Percentiles rank a stretch among this genome's conserved stretches.
Conservation (phyloP, 805 yeast genomes). For the Ogataea pignaliae region DNA sequence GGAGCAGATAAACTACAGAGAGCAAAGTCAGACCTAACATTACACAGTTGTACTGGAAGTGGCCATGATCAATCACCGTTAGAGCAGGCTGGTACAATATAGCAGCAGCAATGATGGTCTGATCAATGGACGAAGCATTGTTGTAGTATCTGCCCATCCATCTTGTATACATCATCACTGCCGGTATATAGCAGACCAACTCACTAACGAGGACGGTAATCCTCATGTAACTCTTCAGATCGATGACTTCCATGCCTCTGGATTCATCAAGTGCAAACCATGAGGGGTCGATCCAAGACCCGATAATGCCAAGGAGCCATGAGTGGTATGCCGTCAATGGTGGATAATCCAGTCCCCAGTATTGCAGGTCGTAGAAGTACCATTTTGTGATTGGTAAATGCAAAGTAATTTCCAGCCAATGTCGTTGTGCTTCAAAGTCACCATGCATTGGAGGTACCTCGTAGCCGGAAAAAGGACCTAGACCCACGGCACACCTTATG, state of each 20-base stretch:
- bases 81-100: conserved; percentile 83
- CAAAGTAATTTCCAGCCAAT: conserved; percentile 92
- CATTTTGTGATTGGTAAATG: conserved; percentile 70
- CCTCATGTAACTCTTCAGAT: conserved; percentile 81
- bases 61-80: conserved; percentile 90
- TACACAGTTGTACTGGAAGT: conserved; percentile 90
- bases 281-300: conserved; percentile 50
- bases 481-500: conserved; percentile 77
- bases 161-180: conserved; percentile 64
- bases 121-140: conserved; percentile 59
- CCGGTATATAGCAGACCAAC: conserved; percentile 69
- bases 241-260: conserved; percentile 67
- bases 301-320: conserved; percentile 71
- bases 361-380: conserved; percentile 85
- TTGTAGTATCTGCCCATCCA: conserved; percentile 59
- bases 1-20: conserved; percentile 60
- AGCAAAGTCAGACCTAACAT: conserved; percentile 84
- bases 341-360: conserved; percentile 98
- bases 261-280: conserved; percentile 79
- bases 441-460: conserved; percentile 77
- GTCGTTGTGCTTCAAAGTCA: conserved; percentile 97
- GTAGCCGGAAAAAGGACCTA: conserved; percentile 83
- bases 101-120: conserved; percentile 69
- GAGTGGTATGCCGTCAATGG: conserved; percentile 95
- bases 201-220: conserved; percentile 75